These are phyloP conservation scores for Nematodospora anomalae DNA, from an alignment of 1,139 yeast species.

Conservation along the genomic window DNA sequence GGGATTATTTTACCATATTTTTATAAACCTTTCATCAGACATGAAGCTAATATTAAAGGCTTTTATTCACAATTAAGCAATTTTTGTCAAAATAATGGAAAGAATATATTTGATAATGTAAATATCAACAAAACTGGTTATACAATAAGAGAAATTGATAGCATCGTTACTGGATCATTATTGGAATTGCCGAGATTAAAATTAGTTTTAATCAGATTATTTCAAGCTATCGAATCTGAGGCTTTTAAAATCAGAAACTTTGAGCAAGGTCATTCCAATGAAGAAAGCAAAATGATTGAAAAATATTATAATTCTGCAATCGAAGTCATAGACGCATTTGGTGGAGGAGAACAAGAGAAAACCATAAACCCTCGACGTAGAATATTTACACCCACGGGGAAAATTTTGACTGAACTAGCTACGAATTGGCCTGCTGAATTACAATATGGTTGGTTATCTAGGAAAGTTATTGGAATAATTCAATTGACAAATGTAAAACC, in stretches of 20 bases:
- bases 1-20: conserved; percentile 83
- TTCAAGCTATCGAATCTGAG: conserved; percentile 25
- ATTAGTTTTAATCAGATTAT: conserved; percentile 61
- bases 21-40: conserved; percentile 88
- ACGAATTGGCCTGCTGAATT: conserved; percentile 83
- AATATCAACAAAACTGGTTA: conserved; percentile 37
- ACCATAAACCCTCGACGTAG: conserved; percentile 54
- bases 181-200: conserved; percentile 68
- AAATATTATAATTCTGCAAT: conserved; percentile 54
- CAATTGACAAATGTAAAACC: conserved; percentile 46
- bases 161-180: conserved; percentile 67
- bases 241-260: conserved; percentile 17
- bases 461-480: conserved; percentile 82
- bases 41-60: conserved; percentile 67
- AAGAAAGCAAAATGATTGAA: conserved; percentile 23
- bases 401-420: conserved; percentile 79
- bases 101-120: conserved; percentile 36
- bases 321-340: conserved; percentile 80
- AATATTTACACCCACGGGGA: conserved; percentile 89
- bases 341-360: conserved; percentile 40
- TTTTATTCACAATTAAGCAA: conserved; percentile 45
- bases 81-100: conserved; percentile 46
- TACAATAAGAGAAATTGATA: conserved; percentile 61
- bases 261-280: conserved; percentile 13
- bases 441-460: conserved; percentile 83